These are phyloP conservation scores for Chaetoceros muelleri DNA, from an alignment of 108 stramenopile genomes.

Conservation along the genomic window DNA sequence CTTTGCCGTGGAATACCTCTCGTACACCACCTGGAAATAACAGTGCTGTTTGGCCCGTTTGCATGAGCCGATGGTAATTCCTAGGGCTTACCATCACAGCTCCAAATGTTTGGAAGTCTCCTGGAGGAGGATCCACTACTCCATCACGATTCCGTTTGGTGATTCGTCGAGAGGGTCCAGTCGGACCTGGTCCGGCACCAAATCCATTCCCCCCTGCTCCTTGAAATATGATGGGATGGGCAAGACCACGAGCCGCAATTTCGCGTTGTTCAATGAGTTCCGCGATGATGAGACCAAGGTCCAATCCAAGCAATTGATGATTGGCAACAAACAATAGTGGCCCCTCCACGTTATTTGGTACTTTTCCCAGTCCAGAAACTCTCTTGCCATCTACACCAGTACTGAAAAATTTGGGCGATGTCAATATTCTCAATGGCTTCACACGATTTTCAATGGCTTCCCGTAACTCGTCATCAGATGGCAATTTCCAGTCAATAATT, in stretches of 20 bases:
- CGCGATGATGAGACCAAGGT: slow-evolving; percentile 57
- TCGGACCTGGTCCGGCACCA: slow-evolving; percentile 3
- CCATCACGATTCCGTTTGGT: slow-evolving; percentile 26
- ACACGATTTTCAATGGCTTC: slow-evolving; percentile 35
- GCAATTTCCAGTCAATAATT: slow-evolving; percentile 63
- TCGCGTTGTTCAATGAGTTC: slow-evolving; percentile 54
- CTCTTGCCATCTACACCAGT: slow-evolving; percentile 55
- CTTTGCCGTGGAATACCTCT: slow-evolving; percentile 76
- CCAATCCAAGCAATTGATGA: slow-evolving; percentile 72
- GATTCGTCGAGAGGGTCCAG: neutral
- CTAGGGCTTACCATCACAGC: slow-evolving; percentile 86
- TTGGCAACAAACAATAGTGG: slow-evolving; percentile 84
- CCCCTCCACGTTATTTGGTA: slow-evolving; percentile 33
- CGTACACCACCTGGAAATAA: slow-evolving; percentile 90
- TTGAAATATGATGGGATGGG: slow-evolving; percentile 65
- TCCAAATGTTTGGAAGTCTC: slow-evolving; percentile 70
- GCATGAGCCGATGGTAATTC: slow-evolving; percentile 82
- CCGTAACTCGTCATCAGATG: slow-evolving; percentile 39
- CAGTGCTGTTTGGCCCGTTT: slow-evolving; percentile 66
- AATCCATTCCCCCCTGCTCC: slow-evolving; percentile 11
- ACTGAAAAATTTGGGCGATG: slow-evolving; percentile 74
- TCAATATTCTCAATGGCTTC: slow-evolving; percentile 37
- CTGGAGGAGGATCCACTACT: slow-evolving; percentile 31
- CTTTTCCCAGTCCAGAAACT: slow-evolving; percentile 39
- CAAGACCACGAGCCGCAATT: slow-evolving; percentile 58